Percentiles rank a stretch among this genome's conserved stretches.
Evolutionary conservation across 306 rosid species (phyloP).

Genomic region (Quercus variabilis): DNA sequence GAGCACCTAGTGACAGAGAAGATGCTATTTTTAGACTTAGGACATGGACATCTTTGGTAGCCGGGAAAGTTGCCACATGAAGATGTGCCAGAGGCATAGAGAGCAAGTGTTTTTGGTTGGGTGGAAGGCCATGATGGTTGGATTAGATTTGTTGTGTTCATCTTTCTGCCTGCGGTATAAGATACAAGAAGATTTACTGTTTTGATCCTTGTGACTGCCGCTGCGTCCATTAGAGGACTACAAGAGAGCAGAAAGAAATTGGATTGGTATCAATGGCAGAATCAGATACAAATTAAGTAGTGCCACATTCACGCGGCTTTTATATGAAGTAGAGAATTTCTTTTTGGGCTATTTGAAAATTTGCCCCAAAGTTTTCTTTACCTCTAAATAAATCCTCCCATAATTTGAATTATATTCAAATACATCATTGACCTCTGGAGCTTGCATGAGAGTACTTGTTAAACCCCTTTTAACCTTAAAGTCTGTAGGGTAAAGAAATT

Average conservation of each 20-base stretch:
- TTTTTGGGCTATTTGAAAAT: neutral
- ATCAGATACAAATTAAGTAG: neutral
- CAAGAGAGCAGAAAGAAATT: neutral
- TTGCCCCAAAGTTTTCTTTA: constrained; percentile 2
- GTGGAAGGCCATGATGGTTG: constrained; percentile 1
- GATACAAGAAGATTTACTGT: neutral
- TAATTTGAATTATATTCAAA: neutral
- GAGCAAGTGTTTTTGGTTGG: neutral
- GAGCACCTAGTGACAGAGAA: constrained; percentile 7
- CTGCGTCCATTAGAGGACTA: constrained; percentile 11
- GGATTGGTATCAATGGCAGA: neutral
- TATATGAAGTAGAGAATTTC: constrained; percentile 4
- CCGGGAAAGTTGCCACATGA: neutral
- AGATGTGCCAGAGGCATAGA: neutral
- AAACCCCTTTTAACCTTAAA: neutral
- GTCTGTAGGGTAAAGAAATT: neutral
- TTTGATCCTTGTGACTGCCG: constrained; percentile 14
- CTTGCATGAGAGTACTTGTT: neutral
- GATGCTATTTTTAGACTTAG: neutral
- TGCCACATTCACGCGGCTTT: constrained; percentile 1
- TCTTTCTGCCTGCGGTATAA: neutral
- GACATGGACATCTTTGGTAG: neutral
- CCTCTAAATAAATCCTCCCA: neutral
- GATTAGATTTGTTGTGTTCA: neutral
- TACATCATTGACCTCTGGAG: neutral